These are phyloP conservation scores for Fusarium bulbicola DNA, from an alignment of 2,329 filamentous ascomycete species.

Conservation along the genomic window DNA sequence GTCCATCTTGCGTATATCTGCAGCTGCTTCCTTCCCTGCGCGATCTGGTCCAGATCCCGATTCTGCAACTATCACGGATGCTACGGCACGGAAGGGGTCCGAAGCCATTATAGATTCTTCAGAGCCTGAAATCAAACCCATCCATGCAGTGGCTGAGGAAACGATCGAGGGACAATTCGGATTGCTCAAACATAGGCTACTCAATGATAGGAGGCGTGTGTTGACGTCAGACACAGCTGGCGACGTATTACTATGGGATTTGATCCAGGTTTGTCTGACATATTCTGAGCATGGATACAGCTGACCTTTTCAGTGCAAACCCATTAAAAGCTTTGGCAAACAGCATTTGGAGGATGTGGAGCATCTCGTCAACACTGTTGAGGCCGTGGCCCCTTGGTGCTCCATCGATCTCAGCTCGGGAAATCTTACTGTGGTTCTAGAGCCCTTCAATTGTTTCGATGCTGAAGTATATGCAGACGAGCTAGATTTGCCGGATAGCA, in stretches of 20 bases:
- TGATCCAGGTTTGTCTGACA: constrained; percentile 73
- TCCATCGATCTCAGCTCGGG: constrained; percentile 94
- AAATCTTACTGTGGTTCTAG: constrained; percentile 87
- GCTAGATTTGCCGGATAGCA: constrained; percentile 74
- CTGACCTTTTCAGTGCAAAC: constrained; percentile 71
- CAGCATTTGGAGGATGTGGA: constrained; percentile 93
- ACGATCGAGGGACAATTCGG: constrained; percentile 96
- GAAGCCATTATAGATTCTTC: constrained; percentile 43
- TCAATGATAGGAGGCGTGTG: constrained; percentile 90
- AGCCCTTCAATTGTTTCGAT: constrained; percentile 96
- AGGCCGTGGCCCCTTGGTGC: constrained; percentile 95
- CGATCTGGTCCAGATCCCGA: constrained; percentile 64
- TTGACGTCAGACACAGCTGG: constrained; percentile 94
- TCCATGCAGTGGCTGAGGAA: constrained; percentile 75
- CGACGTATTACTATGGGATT: constrained; percentile 94
- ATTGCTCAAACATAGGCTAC: constrained; percentile 88
- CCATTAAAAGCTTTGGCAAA: constrained; percentile 92
- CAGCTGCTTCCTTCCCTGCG: constrained; percentile 79
- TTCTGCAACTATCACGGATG: constrained; percentile 58
- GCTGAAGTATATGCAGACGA: constrained; percentile 98
- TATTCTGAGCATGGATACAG: no score
- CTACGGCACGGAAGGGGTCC: constrained; percentile 51
- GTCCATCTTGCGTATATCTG: constrained; percentile 83
- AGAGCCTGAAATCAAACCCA: constrained; percentile 60
- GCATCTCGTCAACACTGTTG: constrained; percentile 83